Evolutionary conservation across 805 yeast genomes (phyloP), one percentile per base, ranked within the genome.

Genomic region (Priceomyces haplophilus): DNA sequence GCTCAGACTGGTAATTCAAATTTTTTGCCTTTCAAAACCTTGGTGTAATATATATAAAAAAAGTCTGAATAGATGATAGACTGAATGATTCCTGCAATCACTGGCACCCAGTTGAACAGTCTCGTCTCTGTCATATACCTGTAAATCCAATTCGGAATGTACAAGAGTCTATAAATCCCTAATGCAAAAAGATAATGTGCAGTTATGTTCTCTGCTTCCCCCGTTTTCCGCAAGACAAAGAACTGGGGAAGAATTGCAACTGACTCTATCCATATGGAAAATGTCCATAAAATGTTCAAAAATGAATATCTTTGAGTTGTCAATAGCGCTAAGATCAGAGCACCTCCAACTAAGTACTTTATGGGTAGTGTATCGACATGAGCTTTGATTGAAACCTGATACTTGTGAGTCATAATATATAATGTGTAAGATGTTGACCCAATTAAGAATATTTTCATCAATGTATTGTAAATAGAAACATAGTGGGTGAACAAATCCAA

Each of bases 101-200:
- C 70, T 2, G 95, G 76, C 42, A 90, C 72, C 49, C 75, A 75
- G 56, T 89, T 96, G 44, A 84, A 69, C n/a, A n/a, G n/a, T 49
- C 74, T 71, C 18, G 72, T 76, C 50, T 85, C 91, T 10, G 75
- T 64, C 47, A 67, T 67, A 67, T 83, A 88, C 62, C 97, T 80
- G 76, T 89, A 93, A 51, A 89, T 61, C 99, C 99, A 93, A 66
- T 91, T 93, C 50, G 96, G 95, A 52, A 93, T 80, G 62, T 93
- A 93, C 40, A 93, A 72, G 0, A 91, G 85, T 52, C 99, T 76
- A 72, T 93, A 93, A 2, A 85, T 52, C 12, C 99, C 99, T 58
- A 93, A 72, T 1, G 97, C 96, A 63, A 91, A 90, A 48, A 93
- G 88, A 64, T 93, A 93, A 64, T 93, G 97, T 39, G 84, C 77